Percentiles rank a stretch among this genome's conserved stretches.
Evolutionary conservation across 495 filamentous ascomycete species (phyloP).

Genomic region (Cenococcum geophilum): DNA sequence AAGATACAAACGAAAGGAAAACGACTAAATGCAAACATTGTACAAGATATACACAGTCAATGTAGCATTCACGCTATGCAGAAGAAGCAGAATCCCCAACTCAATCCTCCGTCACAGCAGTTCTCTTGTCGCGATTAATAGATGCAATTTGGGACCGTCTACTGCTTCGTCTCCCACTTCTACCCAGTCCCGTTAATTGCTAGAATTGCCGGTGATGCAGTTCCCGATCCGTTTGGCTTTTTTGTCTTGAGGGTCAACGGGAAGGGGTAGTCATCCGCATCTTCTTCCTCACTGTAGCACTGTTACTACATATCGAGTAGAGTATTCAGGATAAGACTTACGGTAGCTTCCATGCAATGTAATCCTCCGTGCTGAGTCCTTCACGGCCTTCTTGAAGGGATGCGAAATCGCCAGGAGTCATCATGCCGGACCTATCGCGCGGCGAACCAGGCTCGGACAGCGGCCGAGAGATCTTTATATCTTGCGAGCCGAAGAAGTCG

Average conservation of each 20-base stretch:
- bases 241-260: constrained; percentile 65
- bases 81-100: not conserved
- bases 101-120: not conserved
- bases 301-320: constrained; percentile 2
- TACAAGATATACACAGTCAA: constrained; percentile 1
- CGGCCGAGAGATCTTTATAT: constrained; percentile 88
- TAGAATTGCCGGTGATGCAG: not conserved
- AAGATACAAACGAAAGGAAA: not conserved
- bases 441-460: constrained; percentile 92
- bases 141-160: constrained; percentile 1
- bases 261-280: constrained; percentile 93
- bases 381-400: constrained; percentile 91
- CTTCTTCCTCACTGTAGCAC: constrained; percentile 65
- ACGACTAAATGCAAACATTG: constrained; percentile 3
- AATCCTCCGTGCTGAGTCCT: constrained; percentile 92
- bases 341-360: constrained; percentile 96
- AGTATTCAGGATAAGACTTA: constrained; percentile 50
- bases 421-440: constrained; percentile 86
- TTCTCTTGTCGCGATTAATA: not conserved
- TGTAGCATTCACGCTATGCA: not conserved
- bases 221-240: constrained; percentile 9
- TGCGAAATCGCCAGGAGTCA: constrained; percentile 98
- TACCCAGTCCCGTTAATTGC: constrained; percentile 8
- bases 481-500: constrained; percentile 79
- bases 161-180: not conserved